Evolutionary conservation across 805 yeast species (phyloP).

Genomic region (Ogataea zsoltii): DNA sequence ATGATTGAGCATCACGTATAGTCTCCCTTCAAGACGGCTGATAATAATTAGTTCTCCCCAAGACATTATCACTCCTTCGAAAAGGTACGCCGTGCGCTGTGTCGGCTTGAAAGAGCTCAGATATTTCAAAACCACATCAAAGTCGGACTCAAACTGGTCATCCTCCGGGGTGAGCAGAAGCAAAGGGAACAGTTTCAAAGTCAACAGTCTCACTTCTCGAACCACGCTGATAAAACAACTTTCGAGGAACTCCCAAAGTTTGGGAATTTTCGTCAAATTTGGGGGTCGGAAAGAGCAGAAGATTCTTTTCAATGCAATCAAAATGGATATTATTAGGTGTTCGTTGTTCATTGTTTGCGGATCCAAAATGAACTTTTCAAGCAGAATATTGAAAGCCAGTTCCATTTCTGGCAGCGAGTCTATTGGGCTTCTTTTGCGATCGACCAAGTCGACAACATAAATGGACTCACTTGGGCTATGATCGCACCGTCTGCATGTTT

Average conservation of each 20-base stretch:
- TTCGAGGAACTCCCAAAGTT: constrained; percentile 43
- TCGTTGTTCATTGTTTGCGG: constrained; percentile 19
- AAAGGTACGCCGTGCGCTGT: constrained; percentile 39
- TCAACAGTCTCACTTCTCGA: constrained; percentile 56
- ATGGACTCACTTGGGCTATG: constrained; percentile 10
- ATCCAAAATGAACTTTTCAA: constrained; percentile 27
- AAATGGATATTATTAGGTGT: constrained; percentile 41
- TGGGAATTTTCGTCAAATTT: constrained; percentile 27
- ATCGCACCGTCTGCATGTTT: constrained; percentile 43
- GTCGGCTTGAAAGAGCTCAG: constrained; percentile 44
- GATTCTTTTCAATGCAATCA: constrained; percentile 48
- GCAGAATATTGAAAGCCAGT: constrained; percentile 30
- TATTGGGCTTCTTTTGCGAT: constrained; percentile 33
- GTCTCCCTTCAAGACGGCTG: constrained; percentile 59
- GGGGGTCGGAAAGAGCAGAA: constrained; percentile 58
- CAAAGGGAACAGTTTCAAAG: constrained; percentile 55
- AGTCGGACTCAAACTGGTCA: constrained; percentile 42
- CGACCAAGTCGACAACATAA: constrained; percentile 22
- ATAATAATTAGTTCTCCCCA: constrained; percentile 68
- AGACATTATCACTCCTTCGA: constrained; percentile 59
- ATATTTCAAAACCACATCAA: constrained; percentile 44
- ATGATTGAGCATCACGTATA: constrained; percentile 64
- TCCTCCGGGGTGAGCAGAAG: constrained; percentile 44
- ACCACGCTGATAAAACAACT: constrained; percentile 41
- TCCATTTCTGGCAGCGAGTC: constrained; percentile 18